phyloP scores from a whole-genome alignment of 208 protist genomes.

The Zelonia costaricensis region DNA sequence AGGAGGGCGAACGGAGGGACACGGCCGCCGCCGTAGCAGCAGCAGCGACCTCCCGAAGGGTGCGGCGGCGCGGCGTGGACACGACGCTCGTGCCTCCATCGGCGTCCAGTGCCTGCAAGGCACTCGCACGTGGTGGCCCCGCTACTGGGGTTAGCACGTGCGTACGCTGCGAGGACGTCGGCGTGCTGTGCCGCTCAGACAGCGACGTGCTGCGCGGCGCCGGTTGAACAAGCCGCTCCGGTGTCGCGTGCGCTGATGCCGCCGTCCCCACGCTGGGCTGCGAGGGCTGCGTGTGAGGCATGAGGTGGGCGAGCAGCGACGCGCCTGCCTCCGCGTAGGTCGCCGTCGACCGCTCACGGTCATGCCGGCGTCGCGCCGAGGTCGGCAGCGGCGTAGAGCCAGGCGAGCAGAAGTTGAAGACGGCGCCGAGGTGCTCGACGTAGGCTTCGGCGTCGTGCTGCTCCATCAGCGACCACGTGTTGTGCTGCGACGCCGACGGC shows the following conservation, averaged over 20 bases:
- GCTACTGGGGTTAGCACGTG: neutral
- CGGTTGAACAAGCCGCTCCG: no score
- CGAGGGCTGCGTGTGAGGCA: neutral
- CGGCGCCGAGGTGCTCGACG: conserved; percentile 23
- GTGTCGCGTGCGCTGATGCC: neutral
- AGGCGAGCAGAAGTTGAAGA: conserved; percentile 45
- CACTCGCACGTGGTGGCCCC: neutral
- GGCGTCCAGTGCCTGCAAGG: neutral
- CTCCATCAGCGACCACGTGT: conserved; percentile 25
- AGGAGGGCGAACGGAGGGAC: neutral
- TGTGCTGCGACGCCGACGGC: conserved; percentile 26
- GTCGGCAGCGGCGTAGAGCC: conserved; percentile 37
- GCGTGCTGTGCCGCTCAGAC: neutral
- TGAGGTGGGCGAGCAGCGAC: neutral
- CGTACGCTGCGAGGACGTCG: neutral
- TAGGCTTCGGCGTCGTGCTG: conserved; percentile 34
- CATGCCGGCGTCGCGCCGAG: conserved; percentile 1
- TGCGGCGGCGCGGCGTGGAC: conserved; percentile 24
- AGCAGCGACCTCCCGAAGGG: conserved; percentile 9
- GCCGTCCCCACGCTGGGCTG: no score
- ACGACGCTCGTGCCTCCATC: neutral
- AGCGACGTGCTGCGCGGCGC: neutral
- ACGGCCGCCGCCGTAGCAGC: neutral
- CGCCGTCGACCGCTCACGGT: neutral
- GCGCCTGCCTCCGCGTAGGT: neutral